Conservation (phyloP, 108 stramenopile species). For the Craspedostauros australis region DNA sequence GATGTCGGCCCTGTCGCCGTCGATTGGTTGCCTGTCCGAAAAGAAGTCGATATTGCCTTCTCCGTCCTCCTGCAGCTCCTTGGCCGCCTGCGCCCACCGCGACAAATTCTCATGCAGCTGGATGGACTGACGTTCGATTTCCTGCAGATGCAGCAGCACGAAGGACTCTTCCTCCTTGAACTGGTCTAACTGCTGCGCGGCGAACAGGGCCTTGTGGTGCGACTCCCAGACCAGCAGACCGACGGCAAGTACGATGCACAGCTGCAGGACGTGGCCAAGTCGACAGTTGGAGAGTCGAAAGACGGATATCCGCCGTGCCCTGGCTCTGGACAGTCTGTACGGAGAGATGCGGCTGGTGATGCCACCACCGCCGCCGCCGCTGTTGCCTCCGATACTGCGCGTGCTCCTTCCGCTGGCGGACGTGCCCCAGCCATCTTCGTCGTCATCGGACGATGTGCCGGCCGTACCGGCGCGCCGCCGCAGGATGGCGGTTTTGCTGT, state of each 20-base stretch:
- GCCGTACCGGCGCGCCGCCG: too few relatives aligned
- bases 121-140: conserved; percentile 39
- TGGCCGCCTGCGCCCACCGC: conserved; percentile 10
- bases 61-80: neutral
- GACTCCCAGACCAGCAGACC: conserved; percentile 33
- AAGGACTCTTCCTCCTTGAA: conserved; percentile 42
- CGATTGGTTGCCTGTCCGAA: neutral
- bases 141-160: conserved; percentile 31
- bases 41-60: neutral
- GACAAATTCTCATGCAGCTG: conserved; percentile 41
- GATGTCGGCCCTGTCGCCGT: conserved; percentile 4
- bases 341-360: too few relatives aligned
- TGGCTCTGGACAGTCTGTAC: too few relatives aligned
- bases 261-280: conserved; percentile 26
- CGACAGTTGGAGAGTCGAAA: neutral
- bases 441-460: too few relatives aligned
- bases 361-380: too few relatives aligned
- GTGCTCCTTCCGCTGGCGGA: too few relatives aligned
- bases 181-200: conserved; percentile 23
- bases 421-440: too few relatives aligned
- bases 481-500: too few relatives aligned
- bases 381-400: too few relatives aligned
- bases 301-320: too few relatives aligned
- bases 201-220: conserved; percentile 30
- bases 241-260: conserved; percentile 28